Conservation (phyloP, 176 grass and related monocot genomes). For the Zoysia pacifica region DNA sequence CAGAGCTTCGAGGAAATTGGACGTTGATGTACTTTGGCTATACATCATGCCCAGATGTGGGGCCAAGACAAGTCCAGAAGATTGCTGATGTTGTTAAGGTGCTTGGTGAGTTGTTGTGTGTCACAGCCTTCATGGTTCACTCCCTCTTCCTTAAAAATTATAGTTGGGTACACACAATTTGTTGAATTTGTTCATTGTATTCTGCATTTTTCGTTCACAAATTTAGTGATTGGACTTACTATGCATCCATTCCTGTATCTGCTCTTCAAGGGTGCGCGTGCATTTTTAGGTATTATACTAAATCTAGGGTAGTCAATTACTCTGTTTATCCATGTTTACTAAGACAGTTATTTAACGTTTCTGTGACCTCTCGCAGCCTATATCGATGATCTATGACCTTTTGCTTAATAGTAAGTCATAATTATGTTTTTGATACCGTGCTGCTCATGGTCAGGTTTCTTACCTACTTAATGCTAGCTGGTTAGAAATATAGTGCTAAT, state of each 20-base stretch:
- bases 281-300: constrained; percentile 16
- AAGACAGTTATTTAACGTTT: not conserved
- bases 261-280: constrained; percentile 7
- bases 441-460: not conserved
- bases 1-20: constrained; percentile 81
- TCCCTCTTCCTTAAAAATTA: constrained; percentile 23
- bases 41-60: constrained; percentile 82
- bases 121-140: not conserved
- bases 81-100: constrained; percentile 65
- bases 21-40: constrained; percentile 90
- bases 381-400: not conserved
- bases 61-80: constrained; percentile 79
- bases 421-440: not conserved
- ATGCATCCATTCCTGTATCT: not conserved
- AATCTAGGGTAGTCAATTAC: constrained; percentile 6
- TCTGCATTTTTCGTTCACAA: constrained; percentile 15
- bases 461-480: not conserved
- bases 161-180: constrained; percentile 16
- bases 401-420: not conserved
- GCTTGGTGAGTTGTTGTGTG: constrained; percentile 62
- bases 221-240: constrained; percentile 12
- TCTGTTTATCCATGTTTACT: not conserved
- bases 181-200: constrained; percentile 8
- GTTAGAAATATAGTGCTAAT: constrained; percentile 4
- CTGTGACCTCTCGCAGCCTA: not conserved